phyloP scores from a whole-genome alignment of 306 rosid genomes.

The Fragaria nilgerrensis region DNA sequence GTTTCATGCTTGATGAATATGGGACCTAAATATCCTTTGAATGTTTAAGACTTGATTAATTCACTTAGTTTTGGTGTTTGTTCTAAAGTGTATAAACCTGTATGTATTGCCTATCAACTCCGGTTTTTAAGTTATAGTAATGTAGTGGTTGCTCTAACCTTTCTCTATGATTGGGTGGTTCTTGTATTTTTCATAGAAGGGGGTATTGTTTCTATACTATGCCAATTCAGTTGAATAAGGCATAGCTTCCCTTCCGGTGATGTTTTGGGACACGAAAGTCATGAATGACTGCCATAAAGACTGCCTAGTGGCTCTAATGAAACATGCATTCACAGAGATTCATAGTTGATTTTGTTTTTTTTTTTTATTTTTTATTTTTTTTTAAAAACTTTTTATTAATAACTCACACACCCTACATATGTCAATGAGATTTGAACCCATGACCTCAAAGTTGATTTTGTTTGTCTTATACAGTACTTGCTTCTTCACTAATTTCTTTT shows the following conservation, averaged over 20 bases:
- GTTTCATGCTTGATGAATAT: neutral
- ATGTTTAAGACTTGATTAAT: neutral
- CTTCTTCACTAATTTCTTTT: constrained; percentile 3
- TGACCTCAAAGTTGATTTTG: neutral
- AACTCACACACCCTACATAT: no score
- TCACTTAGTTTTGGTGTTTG: neutral
- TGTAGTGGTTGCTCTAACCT: neutral
- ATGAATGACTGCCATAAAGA: neutral
- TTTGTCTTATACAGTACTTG: neutral
- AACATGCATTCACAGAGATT: neutral
- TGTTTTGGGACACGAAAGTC: neutral
- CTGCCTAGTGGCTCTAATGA: neutral
- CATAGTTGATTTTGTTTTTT: neutral
- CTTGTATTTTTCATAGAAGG: neutral
- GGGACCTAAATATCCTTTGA: neutral
- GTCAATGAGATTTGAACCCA: no score
- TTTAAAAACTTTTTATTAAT: no score
- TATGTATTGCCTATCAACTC: neutral
- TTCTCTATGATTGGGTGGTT: neutral
- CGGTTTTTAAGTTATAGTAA: neutral
- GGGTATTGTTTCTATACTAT: neutral
- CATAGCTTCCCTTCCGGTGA: neutral
- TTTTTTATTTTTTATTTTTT: no score
- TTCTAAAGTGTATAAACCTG: neutral
- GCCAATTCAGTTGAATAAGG: neutral